Base-by-base conservation (phyloP, 495 filamentous ascomycete species). In the Penicillium chermesinum region DNA sequence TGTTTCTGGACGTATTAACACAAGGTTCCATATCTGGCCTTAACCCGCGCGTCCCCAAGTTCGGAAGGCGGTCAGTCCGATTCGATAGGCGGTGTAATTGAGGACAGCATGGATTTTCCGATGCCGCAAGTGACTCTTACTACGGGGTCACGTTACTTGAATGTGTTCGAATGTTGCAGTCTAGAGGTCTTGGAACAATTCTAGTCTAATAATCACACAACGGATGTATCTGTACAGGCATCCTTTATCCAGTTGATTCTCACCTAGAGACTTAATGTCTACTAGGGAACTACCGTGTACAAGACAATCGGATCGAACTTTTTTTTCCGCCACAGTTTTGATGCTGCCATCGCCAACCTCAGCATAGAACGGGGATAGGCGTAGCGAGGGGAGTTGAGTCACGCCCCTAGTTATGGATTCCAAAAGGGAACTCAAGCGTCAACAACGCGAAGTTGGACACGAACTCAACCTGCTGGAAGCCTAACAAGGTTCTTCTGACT, bases 401-500 rank as follows among this genome's bases (percentile, higher is more conserved):
- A 35, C 18, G 36, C 10, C 25, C 13, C 18, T 42, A 44, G 38
- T 27, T 36, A 46, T 21, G 35, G 21, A 35, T 15, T 61, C 22
- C 34, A 33, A 41, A 37, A 49, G 59, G 68, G 67, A 68, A 62
- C 64, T 74, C 71, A 67, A 74, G 68, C 58, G 57, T 58, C 65
- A 53, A 58, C 51, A 32, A 62, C 49, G 35, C 38, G 19, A 53
- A 43, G 58, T 62, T 55, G 54, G 53, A 61, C 61, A 49, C 69
- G 66, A 72, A 65, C 63, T 71, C 71, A 59, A 67, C 71, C 63
- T 35, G 22, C 30, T 25, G 21, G 42, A 37, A 19, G 18, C 27
- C 41, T 25, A 27, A 53, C 27, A 48, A 44, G 30, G 20, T 22
- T 27, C 36, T 20, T n/a, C 41, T 58, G 58, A 53, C 49, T 57